Percentiles rank a stretch among this genome's conserved stretches.
Conservation (phyloP, 177 flowering plant genomes). For the Vitis hybrid region DNA sequence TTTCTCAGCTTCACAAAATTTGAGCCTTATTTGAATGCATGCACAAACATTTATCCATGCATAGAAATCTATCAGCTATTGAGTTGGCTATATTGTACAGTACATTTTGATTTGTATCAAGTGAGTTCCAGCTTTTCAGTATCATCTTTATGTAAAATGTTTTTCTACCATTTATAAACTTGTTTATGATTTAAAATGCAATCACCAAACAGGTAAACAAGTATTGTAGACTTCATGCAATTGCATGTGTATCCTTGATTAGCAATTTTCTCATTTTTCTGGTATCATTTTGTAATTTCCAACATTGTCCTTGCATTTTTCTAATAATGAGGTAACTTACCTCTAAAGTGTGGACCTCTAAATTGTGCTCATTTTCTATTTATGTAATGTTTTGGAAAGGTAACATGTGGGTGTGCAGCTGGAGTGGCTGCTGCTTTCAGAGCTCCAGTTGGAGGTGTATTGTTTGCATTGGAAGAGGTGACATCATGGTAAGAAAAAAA, state of each 20-base stretch:
- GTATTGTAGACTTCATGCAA: neutral
- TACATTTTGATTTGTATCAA: too few relatives aligned
- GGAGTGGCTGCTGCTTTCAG: conserved; percentile 99
- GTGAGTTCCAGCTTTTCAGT: too few relatives aligned
- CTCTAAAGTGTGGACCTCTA: conserved; percentile 13
- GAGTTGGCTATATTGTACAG: too few relatives aligned
- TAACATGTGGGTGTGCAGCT: conserved; percentile 99
- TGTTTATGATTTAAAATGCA: neutral
- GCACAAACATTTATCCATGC: too few relatives aligned
- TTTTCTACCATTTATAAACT: neutral
- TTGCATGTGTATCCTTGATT: neutral
- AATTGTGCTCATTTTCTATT: conserved; percentile 25
- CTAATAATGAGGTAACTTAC: conserved; percentile 1
- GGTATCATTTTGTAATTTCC: neutral
- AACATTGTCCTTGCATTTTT: neutral
- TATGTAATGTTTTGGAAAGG: conserved; percentile 64
- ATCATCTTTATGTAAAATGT: neutral
- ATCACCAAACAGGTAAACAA: neutral
- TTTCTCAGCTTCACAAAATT: too few relatives aligned
- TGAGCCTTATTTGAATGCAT: too few relatives aligned
- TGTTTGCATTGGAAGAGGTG: conserved; percentile 97
- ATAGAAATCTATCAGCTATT: too few relatives aligned
- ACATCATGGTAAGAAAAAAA: conserved; percentile 76
- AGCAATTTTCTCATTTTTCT: neutral
- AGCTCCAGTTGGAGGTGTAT: conserved; percentile 99